Conservation (phyloP, 2,329 filamentous ascomycete genomes). For the Colletotrichum sansevieriae region DNA sequence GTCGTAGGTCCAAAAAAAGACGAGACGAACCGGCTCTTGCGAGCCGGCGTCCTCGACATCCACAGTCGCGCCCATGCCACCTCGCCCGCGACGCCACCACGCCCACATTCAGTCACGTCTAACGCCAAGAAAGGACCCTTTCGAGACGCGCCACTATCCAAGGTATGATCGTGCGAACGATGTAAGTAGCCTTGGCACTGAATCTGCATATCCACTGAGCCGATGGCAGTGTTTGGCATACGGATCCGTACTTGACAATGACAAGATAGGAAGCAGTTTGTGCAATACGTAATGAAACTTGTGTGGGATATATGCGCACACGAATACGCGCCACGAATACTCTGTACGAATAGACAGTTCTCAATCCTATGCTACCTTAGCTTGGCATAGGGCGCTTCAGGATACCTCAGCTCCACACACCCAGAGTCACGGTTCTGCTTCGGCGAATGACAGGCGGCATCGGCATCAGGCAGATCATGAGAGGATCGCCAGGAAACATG, state of each 20-base stretch:
- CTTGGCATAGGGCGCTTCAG: no score
- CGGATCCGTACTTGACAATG: not conserved
- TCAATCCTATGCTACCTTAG: no score
- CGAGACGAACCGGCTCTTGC: slow-evolving; percentile 13
- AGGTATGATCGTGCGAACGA: slow-evolving; percentile 9
- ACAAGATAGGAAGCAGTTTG: slow-evolving; percentile 1
- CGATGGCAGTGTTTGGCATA: not conserved
- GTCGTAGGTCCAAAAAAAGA: slow-evolving; percentile 11
- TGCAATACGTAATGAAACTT: not conserved
- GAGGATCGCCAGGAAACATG: not conserved
- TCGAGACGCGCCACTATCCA: not conserved
- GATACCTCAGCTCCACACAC: not conserved
- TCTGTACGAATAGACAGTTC: no score
- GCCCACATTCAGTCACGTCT: not conserved
- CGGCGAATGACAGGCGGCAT: not conserved
- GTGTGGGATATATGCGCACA: not conserved
- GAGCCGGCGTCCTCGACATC: slow-evolving; percentile 2
- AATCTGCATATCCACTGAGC: not conserved
- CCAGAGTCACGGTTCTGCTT: not conserved
- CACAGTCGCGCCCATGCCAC: slow-evolving; percentile 1
- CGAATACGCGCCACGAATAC: no score
- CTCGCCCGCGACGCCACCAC: not conserved
- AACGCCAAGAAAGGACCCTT: slow-evolving; percentile 1
- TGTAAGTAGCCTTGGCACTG: not conserved
- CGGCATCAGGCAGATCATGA: not conserved